Evolutionary conservation across 148 eudicot genomes (phyloP).

Genomic region (Persicaria maculosa): DNA sequence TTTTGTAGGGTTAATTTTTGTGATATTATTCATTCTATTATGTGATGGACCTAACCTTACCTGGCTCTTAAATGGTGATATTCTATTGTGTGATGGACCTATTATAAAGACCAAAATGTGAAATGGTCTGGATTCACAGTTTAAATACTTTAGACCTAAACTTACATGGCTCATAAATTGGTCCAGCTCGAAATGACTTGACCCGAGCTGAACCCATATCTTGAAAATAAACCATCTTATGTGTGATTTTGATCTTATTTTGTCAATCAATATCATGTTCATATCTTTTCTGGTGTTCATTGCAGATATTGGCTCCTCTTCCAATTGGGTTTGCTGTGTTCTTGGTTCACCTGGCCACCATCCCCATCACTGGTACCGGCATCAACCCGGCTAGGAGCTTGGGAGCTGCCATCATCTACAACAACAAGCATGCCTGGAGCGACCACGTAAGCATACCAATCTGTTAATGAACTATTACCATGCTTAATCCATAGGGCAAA

Average conservation of each 20-base stretch:
- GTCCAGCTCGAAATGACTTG: not conserved
- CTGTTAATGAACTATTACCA: not conserved
- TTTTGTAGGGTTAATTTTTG: not conserved
- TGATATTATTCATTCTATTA: not conserved
- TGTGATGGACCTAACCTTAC: not conserved
- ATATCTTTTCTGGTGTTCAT: not conserved
- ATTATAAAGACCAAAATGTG: not conserved
- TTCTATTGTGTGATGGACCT: not conserved
- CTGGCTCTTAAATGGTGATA: too few species aligned
- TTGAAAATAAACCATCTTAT: too few species aligned
- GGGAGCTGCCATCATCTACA: conserved; percentile 65
- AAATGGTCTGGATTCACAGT: not conserved
- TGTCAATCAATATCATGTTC: not conserved
- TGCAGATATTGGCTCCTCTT: conserved; percentile 74
- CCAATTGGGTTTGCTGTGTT: conserved; percentile 72
- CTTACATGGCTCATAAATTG: not conserved
- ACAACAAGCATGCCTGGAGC: conserved; percentile 48
- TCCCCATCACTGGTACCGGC: conserved; percentile 71
- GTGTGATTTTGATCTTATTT: not conserved
- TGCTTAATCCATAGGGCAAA: not conserved
- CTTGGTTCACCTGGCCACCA: conserved; percentile 66
- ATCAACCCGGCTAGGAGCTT: conserved; percentile 74
- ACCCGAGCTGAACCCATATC: not conserved
- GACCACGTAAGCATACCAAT: conserved; percentile 40
- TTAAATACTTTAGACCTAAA: not conserved